Base-by-base conservation (phyloP, 495 filamentous ascomycete species). In the Penicillium antarcticum region DNA sequence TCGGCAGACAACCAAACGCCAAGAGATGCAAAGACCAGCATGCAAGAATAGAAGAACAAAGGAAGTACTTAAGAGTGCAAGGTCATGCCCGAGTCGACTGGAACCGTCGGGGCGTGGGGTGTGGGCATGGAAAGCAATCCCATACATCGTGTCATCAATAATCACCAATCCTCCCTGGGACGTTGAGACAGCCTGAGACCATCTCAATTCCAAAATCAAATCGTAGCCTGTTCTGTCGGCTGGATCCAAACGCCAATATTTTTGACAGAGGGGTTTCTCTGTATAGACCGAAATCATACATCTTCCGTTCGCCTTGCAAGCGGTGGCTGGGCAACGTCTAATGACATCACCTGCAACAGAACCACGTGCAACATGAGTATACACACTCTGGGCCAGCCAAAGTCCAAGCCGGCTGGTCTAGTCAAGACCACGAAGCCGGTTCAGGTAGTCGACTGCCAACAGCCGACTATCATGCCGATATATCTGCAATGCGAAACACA, bases 1-100 rank as follows among this genome's bases (percentile, higher is more conserved):
- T 29, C 26, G 26, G 26, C 26, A 29, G 5, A 29, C 26, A 42
- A 14, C 17, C 36, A 36, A 37, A 42, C 45, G 50, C 41, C 42
- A 40, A 36, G 5, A 52, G 11, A 52, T 49, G 36, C 31, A 52
- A 52, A 34, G 12, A 11, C 32, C 44, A 47, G 21, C 18, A 52
- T 24, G 38, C 31, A 51, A 34, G 13, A 43, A 42, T 36, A 38
- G 41, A 51, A 13, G 19, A 42, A 26, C 23, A 31, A 51, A 51
- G 2, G 26, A 19, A 36, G 19, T 35, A 23, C 3, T 23, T 23
- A 2, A 23, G 13, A 21, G 33, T 33, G 17, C 14, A 35, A 23
- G 2, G 6, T 26, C 8, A 45, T 34, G 18, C 43, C 18, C 16
- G 6, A 35, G 6, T 26, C 21, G 21, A 7, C 26, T 29, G 26